Evolutionary conservation across 2,329 filamentous ascomycete genomes (phyloP).

Genomic region (Pseudogymnoascus sp.): DNA sequence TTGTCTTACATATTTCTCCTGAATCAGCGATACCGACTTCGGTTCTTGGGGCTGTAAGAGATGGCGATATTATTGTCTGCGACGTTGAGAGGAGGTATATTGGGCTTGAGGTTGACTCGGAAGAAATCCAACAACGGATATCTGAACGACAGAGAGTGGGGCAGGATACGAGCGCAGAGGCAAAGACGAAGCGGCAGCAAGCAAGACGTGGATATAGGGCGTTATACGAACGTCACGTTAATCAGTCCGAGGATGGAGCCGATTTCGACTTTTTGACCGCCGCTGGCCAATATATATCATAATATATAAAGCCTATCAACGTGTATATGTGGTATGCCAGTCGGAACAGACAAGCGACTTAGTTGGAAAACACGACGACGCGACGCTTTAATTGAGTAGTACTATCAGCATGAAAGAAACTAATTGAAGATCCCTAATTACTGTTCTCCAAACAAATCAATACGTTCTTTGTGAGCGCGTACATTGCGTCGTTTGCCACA

Average conservation of each 20-base stretch:
- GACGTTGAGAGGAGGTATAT: conserved; percentile 36
- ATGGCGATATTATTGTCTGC: conserved; percentile 39
- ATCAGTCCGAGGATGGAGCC: conserved; percentile 48
- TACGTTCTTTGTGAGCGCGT: neutral
- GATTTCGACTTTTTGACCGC: conserved; percentile 56
- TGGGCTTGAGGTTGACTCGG: conserved; percentile 27
- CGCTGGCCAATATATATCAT: conserved; percentile 24
- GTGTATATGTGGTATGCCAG: neutral
- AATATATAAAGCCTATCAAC: conserved; percentile 33
- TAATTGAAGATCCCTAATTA: neutral
- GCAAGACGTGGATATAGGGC: conserved; percentile 47
- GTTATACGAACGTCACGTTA: conserved; percentile 50
- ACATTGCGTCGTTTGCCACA: neutral
- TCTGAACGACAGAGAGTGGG: conserved; percentile 19
- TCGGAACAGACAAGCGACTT: neutral
- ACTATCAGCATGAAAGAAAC: neutral
- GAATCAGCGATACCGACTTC: conserved; percentile 40
- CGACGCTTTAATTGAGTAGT: neutral
- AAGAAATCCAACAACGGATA: conserved; percentile 17
- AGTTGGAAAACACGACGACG: neutral
- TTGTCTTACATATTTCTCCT: conserved; percentile 44
- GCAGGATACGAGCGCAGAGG: conserved; percentile 11
- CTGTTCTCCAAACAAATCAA: neutral
- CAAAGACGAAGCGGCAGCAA: conserved; percentile 20
- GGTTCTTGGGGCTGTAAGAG: conserved; percentile 38